These are phyloP conservation scores for Haplosporangium sp. DNA, from an alignment of 371 early-diverging fungal species.

Conservation along the genomic window DNA sequence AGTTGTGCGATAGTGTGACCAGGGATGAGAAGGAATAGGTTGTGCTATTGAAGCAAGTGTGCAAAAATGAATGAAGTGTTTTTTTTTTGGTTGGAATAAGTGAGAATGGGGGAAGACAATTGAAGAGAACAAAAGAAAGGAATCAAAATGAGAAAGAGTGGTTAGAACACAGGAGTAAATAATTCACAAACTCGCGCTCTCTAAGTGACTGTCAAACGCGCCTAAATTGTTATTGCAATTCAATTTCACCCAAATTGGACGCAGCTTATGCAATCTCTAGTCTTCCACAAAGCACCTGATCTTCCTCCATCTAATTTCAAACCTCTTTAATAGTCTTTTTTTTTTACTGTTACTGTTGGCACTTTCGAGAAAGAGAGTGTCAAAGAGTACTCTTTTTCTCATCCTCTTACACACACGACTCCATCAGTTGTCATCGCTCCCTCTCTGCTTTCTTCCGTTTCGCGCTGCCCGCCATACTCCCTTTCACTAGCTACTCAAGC, in stretches of 20 bases:
- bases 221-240: too few species aligned
- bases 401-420: constrained; percentile 4
- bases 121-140: background rate
- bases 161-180: too few species aligned
- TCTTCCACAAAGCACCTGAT: too few species aligned
- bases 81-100: background rate
- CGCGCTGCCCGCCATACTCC: background rate
- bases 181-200: too few species aligned
- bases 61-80: background rate
- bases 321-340: background rate
- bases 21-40: background rate
- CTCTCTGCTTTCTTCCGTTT: background rate
- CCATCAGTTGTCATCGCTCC: constrained; percentile 8
- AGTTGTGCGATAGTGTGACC: background rate
- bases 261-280: too few species aligned
- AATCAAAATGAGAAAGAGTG: background rate
- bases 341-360: background rate
- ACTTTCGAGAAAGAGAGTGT: background rate
- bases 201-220: too few species aligned
- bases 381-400: background rate
- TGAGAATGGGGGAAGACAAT: background rate
- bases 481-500: background rate
- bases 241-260: too few species aligned
- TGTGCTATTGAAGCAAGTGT: background rate
- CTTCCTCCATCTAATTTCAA: background rate